phyloP scores from a whole-genome alignment of 2,329 filamentous ascomycete genomes.

The Dendryphion nanum region DNA sequence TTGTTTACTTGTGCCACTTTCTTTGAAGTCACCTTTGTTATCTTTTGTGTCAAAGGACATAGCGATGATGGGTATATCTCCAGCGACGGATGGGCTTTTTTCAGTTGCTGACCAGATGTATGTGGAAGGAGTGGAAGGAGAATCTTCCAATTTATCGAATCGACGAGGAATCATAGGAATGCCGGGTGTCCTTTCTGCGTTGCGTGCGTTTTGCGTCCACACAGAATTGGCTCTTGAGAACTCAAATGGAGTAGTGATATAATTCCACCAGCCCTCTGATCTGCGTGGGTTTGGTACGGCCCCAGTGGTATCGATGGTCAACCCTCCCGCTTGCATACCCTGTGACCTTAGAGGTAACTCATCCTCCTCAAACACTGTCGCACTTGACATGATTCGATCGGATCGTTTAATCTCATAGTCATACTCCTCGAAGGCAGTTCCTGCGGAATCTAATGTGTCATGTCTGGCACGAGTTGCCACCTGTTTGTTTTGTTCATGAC shows the following conservation, averaged over 20 bases:
- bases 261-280: conserved; percentile 75
- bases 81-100: conserved; percentile 12
- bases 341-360: conserved; percentile 39
- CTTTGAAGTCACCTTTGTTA: background rate
- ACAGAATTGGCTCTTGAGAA: conserved; percentile 37
- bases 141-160: conserved; percentile 14
- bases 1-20: background rate
- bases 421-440: conserved; percentile 49
- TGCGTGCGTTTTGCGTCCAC: conserved; percentile 28
- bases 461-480: conserved; percentile 21
- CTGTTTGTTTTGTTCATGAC: conserved; percentile 4
- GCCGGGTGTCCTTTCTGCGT: conserved; percentile 25
- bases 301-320: conserved; percentile 36
- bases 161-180: conserved; percentile 33
- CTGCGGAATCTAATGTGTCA: conserved; percentile 35
- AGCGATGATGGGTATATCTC: conserved; percentile 8
- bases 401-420: conserved; percentile 44
- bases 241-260: conserved; percentile 68
- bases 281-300: conserved; percentile 53
- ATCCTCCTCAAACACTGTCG: conserved; percentile 71
- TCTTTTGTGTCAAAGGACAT: background rate
- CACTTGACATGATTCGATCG: conserved; percentile 53
- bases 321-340: conserved; percentile 26
- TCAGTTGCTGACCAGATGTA: conserved; percentile 26
- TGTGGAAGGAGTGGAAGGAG: conserved; percentile 16